Evolutionary conservation across 2,329 filamentous ascomycete species (phyloP).

Genomic region (Fusarium duplospermum): DNA sequence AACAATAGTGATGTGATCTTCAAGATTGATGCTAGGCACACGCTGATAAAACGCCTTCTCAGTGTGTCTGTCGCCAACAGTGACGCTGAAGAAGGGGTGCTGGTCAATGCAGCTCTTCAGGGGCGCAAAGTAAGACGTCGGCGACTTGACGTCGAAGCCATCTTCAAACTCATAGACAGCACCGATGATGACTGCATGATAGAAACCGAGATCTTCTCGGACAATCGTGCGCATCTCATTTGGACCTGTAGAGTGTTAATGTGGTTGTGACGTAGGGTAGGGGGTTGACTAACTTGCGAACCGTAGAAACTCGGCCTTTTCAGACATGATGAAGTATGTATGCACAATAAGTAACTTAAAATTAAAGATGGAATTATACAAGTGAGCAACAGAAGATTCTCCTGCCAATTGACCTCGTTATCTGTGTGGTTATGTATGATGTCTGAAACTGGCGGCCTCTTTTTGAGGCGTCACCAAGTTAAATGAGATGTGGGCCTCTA

Average conservation of each 20-base stretch:
- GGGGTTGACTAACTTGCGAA: slow-evolving; percentile 25
- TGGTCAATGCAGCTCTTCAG: slow-evolving; percentile 31
- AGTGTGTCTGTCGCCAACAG: slow-evolving; percentile 29
- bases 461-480: background rate
- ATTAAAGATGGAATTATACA: background rate
- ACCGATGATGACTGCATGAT: slow-evolving; percentile 39
- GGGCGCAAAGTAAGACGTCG: slow-evolving; percentile 25
- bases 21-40: slow-evolving; percentile 24
- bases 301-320: slow-evolving; percentile 24
- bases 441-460: slow-evolving; percentile 26
- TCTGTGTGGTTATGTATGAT: background rate
- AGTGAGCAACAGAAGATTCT: background rate
- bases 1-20: slow-evolving; percentile 32
- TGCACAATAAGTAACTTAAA: background rate
- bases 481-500: slow-evolving; percentile 16
- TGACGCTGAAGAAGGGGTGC: slow-evolving; percentile 37
- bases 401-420: background rate
- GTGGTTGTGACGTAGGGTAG: background rate
- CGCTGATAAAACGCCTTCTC: slow-evolving; percentile 40
- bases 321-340: slow-evolving; percentile 15
- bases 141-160: slow-evolving; percentile 6
- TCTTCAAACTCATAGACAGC: slow-evolving; percentile 30
- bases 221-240: slow-evolving; percentile 39
- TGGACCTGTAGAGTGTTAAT: slow-evolving; percentile 19
- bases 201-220: slow-evolving; percentile 38